A percentile compares a stretch with the other conserved stretches of the same genome.
Conservation (phyloP, 176 grass and related monocot species). For the Oryza rufipogon region DNA sequence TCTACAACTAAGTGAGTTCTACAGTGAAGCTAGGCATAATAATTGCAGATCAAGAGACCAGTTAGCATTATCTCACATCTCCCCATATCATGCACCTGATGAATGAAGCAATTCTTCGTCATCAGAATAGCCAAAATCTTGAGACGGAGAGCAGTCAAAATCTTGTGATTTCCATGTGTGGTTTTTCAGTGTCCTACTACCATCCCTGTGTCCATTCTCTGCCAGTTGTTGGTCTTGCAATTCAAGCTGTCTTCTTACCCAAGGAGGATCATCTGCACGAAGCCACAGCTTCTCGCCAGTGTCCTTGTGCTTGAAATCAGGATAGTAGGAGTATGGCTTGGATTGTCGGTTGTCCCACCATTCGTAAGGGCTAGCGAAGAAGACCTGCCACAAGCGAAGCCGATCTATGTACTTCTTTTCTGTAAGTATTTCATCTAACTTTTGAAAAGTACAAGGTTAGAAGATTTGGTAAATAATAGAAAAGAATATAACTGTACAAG, state of each 20-base stretch:
- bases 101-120: slow-evolving; percentile 17
- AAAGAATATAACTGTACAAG: neutral
- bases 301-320: slow-evolving; percentile 71
- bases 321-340: neutral
- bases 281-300: slow-evolving; percentile 57
- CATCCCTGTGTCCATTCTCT: slow-evolving; percentile 19
- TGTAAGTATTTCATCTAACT: slow-evolving; percentile 32
- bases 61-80: neutral
- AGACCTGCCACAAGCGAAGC: slow-evolving; percentile 67
- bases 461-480: neutral
- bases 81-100: slow-evolving; percentile 22
- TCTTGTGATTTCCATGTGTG: slow-evolving; percentile 45
- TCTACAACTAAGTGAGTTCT: slow-evolving; percentile 27
- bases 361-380: slow-evolving; percentile 77
- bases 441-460: neutral
- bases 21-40: neutral
- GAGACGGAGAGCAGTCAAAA: slow-evolving; percentile 17
- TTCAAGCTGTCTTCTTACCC: slow-evolving; percentile 62
- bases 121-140: slow-evolving; percentile 41
- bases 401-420: slow-evolving; percentile 26
- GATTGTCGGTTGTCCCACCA: slow-evolving; percentile 69
- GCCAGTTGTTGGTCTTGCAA: slow-evolving; percentile 42
- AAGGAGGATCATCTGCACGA: slow-evolving; percentile 60
- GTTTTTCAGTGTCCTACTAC: neutral
- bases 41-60: neutral